phyloP scores from a whole-genome alignment of 163 green algal species.

The Chlamydomonas reinhardtii region DNA sequence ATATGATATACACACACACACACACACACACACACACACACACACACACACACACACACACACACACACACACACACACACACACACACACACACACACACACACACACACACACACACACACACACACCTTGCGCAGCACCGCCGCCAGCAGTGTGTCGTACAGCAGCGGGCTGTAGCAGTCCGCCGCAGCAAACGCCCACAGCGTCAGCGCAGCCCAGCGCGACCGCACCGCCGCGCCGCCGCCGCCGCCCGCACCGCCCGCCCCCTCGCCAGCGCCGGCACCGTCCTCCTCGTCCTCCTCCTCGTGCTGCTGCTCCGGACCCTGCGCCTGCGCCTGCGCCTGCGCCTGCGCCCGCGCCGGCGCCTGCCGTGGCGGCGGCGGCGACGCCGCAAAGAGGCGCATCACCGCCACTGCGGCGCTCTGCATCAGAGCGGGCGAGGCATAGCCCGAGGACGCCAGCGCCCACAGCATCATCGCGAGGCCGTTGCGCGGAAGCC shows the following conservation, averaged over 20 bases:
- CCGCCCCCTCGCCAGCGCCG: too few species aligned
- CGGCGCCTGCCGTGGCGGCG: too few species aligned
- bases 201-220: slow-evolving; percentile 40
- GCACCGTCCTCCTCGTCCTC: not conserved
- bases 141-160: slow-evolving; percentile 32
- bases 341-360: not conserved
- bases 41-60: too few species aligned
- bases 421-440: slow-evolving; percentile 23
- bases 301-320: too few species aligned
- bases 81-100: too few species aligned
- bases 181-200: slow-evolving; percentile 40
- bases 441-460: not conserved
- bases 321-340: not conserved
- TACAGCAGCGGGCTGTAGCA: slow-evolving; percentile 37
- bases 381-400: not conserved
- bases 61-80: too few species aligned
- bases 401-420: not conserved
- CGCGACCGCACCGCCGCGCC: not conserved
- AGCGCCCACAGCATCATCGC: slow-evolving; percentile 43
- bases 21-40: too few species aligned
- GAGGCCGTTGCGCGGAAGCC: slow-evolving; percentile 22
- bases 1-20: too few species aligned
- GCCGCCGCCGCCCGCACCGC: not conserved
- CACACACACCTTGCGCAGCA: not conserved
- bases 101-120: too few species aligned